Evolutionary conservation across 805 yeast genomes (phyloP).

Genomic region (Candida boidinii): DNA sequence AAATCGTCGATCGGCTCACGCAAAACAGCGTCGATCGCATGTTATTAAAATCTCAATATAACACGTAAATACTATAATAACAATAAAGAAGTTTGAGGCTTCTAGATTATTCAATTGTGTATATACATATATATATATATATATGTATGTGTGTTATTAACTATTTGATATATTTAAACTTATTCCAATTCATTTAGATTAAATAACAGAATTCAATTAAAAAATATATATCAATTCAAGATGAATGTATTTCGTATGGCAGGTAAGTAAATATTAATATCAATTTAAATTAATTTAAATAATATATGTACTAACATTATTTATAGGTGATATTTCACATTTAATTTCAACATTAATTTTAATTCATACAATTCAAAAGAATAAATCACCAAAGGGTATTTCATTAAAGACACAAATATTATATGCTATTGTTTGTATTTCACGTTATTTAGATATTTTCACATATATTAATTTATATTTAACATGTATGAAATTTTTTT

Average conservation of each 20-base stretch:
- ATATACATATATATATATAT: too few species aligned
- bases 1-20: too few species aligned
- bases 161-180: too few species aligned
- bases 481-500: conserved; percentile 72
- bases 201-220: not conserved
- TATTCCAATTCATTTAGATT: too few species aligned
- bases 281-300: not conserved
- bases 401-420: conserved; percentile 83
- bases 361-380: conserved; percentile 55
- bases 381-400: conserved; percentile 70
- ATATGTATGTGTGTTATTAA: too few species aligned
- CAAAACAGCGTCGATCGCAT: too few species aligned
- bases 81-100: too few species aligned
- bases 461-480: conserved; percentile 64
- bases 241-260: conserved; percentile 34
- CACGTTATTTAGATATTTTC: conserved; percentile 63
- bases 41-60: too few species aligned
- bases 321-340: conserved; percentile 71
- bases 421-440: conserved; percentile 62
- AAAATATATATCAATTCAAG: conserved; percentile 7
- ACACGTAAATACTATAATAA: too few species aligned
- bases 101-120: too few species aligned
- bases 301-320: conserved; percentile 2
- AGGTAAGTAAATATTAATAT: conserved; percentile 4
- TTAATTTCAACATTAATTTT: conserved; percentile 70